Base-by-base conservation (phyloP, 352 stramenopile species). In the Aphanomyces euteiches region DNA sequence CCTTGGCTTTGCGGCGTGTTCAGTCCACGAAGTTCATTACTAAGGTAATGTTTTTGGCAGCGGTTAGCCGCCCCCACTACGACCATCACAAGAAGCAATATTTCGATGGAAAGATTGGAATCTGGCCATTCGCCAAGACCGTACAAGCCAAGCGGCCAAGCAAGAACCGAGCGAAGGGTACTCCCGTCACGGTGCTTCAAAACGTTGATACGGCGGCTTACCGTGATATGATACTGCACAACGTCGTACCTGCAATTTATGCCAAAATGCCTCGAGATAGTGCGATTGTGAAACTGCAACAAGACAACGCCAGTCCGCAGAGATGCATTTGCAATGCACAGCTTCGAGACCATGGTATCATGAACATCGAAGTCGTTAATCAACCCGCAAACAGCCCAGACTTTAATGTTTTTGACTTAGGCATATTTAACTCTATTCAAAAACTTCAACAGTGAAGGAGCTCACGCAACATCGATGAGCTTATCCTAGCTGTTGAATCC, bases 41-140 rank as follows among this genome's bases (percentile, higher is more conserved):
- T 7, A 58, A 58, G 17, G 15, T 58, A 7, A 58, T 58, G 50
- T 58, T 58, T n/a, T 21, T 58, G 7, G 13, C 13, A 12, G 50
- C 50, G 6, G 50, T 58, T 34, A 21, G 13, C 7, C 50, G 50
- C 13, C 50, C 19, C 7, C 13, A 21, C 17, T 58, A 7, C 17
- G 50, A 58, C 19, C 6, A n/a, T 21, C n/a, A 17, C 13, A 17
- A 34, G 13, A 58, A 58, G 17, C 7, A 7, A 6, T 12, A 12
- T 21, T 58, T 58, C 50, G 50, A 58, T 21, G 50, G 50, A 13
- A 58, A 36, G 50, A 58, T 58, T 58, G 13, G 50, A 12, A 7
- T n/a, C 13, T 58, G 50, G 19, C 50, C 50, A 7, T 58, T 58
- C 50, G 13, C 7, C 13, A 34, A 17, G 50, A 34, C 12, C 13